These are phyloP conservation scores for Cucurbita maxima DNA, from an alignment of 306 rosid genomes.

Conservation along the genomic window DNA sequence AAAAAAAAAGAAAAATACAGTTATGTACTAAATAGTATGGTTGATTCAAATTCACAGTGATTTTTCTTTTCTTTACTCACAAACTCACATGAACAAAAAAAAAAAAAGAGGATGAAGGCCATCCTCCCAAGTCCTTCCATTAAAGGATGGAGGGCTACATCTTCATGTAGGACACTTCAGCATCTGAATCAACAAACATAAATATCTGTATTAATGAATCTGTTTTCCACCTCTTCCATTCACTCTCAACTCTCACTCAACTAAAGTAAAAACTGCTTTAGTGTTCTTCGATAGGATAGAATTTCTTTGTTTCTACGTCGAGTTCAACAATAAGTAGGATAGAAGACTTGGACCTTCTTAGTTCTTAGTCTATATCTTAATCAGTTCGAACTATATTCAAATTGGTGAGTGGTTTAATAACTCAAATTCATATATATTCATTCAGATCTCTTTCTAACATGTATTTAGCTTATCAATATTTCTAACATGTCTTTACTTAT, in stretches of 20 bases:
- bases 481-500: too few relatives aligned
- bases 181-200: not conserved
- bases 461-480: too few relatives aligned
- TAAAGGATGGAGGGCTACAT: not conserved
- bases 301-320: too few relatives aligned
- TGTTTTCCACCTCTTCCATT: not conserved
- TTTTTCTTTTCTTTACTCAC: not conserved
- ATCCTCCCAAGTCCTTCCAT: not conserved
- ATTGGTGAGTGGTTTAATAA: too few relatives aligned
- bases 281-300: too few relatives aligned
- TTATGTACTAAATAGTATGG: conserved; percentile 2
- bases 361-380: too few relatives aligned
- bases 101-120: not conserved
- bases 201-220: not conserved
- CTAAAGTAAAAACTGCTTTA: too few relatives aligned
- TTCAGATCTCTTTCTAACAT: not conserved
- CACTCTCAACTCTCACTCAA: not conserved
- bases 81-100: not conserved
- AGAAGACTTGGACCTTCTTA: too few relatives aligned
- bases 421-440: not conserved
- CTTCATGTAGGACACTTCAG: not conserved
- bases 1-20: not conserved
- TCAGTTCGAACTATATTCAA: too few relatives aligned
- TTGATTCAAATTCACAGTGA: conserved; percentile 3
- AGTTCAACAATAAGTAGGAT: too few relatives aligned